These are phyloP conservation scores for Ceratobasidium sp. DNA, from an alignment of 1,284 basidiomycete genomes.

Conservation along the genomic window DNA sequence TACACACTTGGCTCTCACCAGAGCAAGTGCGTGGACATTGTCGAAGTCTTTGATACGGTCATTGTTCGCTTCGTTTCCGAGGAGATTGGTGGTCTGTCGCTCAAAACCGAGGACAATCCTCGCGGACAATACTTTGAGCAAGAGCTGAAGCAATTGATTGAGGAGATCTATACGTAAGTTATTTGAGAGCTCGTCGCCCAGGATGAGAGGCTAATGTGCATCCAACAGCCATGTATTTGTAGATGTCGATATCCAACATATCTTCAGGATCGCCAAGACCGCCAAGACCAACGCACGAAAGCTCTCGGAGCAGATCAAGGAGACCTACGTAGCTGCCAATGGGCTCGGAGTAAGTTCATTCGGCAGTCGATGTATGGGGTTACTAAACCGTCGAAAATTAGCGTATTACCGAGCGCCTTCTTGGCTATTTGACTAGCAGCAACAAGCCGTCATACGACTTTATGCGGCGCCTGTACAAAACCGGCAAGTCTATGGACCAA, in stretches of 20 bases:
- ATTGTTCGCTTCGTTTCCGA: constrained; percentile 72
- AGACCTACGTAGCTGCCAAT: constrained; percentile 20
- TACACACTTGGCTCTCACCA: constrained; percentile 59
- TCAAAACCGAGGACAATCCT: constrained; percentile 65
- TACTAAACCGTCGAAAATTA: constrained; percentile 53
- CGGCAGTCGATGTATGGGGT: constrained; percentile 42
- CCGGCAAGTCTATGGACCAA: constrained; percentile 64
- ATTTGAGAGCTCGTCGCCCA: neutral
- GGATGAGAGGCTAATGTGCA: constrained; percentile 19
- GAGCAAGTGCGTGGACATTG: constrained; percentile 67
- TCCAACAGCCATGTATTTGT: constrained; percentile 70
- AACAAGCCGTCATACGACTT: constrained; percentile 55
- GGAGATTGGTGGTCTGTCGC: constrained; percentile 73
- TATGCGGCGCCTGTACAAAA: constrained; percentile 62
- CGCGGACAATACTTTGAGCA: constrained; percentile 65
- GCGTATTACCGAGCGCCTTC: constrained; percentile 58
- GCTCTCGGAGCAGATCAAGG: constrained; percentile 13
- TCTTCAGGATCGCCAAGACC: constrained; percentile 61
- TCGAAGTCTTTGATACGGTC: constrained; percentile 71
- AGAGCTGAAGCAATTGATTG: constrained; percentile 68
- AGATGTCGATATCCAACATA: constrained; percentile 65
- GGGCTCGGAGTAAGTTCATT: constrained; percentile 1
- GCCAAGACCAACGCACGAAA: constrained; percentile 50
- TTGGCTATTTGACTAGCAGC: constrained; percentile 58
- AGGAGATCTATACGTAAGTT: constrained; percentile 71